Base-by-base conservation (phyloP, 306 rosid genomes). In the Lathyrus aphaca region DNA sequence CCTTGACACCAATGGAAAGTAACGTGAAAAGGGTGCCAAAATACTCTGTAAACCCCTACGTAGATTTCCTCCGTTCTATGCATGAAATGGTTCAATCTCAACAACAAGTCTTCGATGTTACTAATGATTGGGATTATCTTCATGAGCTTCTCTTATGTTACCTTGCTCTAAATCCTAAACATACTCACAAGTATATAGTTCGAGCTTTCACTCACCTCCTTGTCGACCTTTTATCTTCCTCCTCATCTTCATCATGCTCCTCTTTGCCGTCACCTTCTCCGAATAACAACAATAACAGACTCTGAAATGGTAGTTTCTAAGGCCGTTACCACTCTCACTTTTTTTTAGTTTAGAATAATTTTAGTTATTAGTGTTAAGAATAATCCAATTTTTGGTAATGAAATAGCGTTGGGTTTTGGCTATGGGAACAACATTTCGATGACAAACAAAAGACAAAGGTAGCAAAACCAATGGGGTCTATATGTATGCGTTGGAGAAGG, bases 141-240 rank as follows among this genome's bases (percentile, higher is more conserved):
- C 91, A 90, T 4, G 84, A 88, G 56, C 96, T 94, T n/a, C 91
- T 94, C 56, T 53, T 90, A 13, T 88, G 91, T 70, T 94, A 88
- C 71, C 98, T 94, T 8, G 64, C 88, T 50, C 73, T 94, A 45
- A 94, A 94, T 69, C 92, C 97, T 15, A 3, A 70, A 23, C 81
- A 90, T 23, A 77, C 92, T 5, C 98, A 94, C 77, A 87, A 82
- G 74, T 81, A 82, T 80, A 88, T 94, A 59, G 66, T 88, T 61
- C 89, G 77, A 6, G 98, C 98, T 69, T 94, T 88, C 87, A 79
- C 96, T 8, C 96, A 90, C 75, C 87, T 94, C 14, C 68, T 90
- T 42, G 55, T 84, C 2, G 45, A 76, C 15, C 77, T 78, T 17
- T 71, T 88, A 49, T 79, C 87, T 2, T 79, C 82, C 0, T 64